These are phyloP conservation scores for Candida anglica DNA, from an alignment of 805 yeast species.

Conservation along the genomic window DNA sequence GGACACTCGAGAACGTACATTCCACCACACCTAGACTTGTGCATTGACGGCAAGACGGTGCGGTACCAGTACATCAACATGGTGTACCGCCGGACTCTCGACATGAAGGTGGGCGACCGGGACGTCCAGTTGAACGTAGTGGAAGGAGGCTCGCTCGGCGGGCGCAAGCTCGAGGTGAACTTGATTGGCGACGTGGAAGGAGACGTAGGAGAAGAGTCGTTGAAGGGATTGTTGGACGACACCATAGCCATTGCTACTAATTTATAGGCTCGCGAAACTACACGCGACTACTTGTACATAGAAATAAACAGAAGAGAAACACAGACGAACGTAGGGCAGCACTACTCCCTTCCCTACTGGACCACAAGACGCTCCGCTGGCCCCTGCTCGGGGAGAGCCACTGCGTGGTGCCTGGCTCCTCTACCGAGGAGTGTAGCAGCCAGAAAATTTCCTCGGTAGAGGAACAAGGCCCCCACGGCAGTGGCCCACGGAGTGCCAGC, in stretches of 20 bases:
- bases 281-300: constrained; percentile 1
- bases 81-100: constrained; percentile 35
- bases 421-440: too few relatives aligned
- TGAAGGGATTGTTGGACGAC: constrained; percentile 22
- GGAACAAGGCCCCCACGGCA: too few relatives aligned
- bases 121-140: constrained; percentile 40
- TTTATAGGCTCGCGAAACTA: constrained; percentile 13
- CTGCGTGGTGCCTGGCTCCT: too few relatives aligned
- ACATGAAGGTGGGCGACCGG: constrained; percentile 21
- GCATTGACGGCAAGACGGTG: constrained; percentile 33
- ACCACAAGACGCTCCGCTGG: too few relatives aligned
- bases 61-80: constrained; percentile 42
- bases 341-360: too few relatives aligned
- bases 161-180: constrained; percentile 46
- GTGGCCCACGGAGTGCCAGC: too few relatives aligned
- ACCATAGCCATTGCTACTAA: constrained; percentile 13
- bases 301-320: too few relatives aligned
- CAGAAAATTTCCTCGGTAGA: too few relatives aligned
- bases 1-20: constrained; percentile 31
- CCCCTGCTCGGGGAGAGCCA: too few relatives aligned
- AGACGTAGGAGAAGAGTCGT: constrained; percentile 13
- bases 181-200: constrained; percentile 36
- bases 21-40: constrained; percentile 35
- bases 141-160: constrained; percentile 61
- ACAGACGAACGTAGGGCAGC: too few relatives aligned